Base-by-base conservation (phyloP, 2,329 filamentous ascomycete species). In the Balansia obtecta region DNA sequence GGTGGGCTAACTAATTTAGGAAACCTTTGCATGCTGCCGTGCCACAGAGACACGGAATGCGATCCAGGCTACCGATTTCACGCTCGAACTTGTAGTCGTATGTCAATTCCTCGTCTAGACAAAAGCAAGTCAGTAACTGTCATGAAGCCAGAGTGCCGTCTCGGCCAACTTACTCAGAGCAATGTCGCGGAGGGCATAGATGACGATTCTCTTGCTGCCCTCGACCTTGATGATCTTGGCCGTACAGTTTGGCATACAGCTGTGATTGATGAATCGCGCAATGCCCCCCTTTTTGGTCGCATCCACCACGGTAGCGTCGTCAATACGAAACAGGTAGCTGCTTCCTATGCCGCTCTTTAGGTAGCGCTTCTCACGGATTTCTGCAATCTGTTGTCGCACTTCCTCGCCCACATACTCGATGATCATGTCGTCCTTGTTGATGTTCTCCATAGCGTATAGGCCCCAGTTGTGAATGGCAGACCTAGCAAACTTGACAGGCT, bases 61-160 rank as follows among this genome's bases (percentile, higher is more conserved):
- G 88, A 68, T 98, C 93, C 55, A 89, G 80, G 59, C 88, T 94
- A 62, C 89, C 89, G 62, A 94, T 88, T 70, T 98, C 93, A 60
- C 93, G 86, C 73, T 98, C 93, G 67, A 98, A 98, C 69, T 98
- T 98, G 79, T 98, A 98, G 73, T 98, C 93, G 72, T 98, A 98
- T 2, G 93, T 98, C 66, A 98, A 82, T 74, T 98, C 93, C 71
- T 98, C 93, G 66, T 96, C 93, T 98, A 63, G 54, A 49, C 47
- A 63, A 58, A 52, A 56, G 50, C 48, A 33, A 46, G 56, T 65
- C 54, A 63, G 63, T 20, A 33, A 20, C 34, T 40, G 16, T 37
- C 7, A 13, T 38, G 15, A 5, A 8, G 7, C 18, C 13, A 8
- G 13, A 30, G 11, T 22, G 12, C n/a, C n/a, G n/a, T 18, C 18